These are phyloP conservation scores for Leishmania guyanensis DNA, from an alignment of 208 protist species.

Conservation along the genomic window DNA sequence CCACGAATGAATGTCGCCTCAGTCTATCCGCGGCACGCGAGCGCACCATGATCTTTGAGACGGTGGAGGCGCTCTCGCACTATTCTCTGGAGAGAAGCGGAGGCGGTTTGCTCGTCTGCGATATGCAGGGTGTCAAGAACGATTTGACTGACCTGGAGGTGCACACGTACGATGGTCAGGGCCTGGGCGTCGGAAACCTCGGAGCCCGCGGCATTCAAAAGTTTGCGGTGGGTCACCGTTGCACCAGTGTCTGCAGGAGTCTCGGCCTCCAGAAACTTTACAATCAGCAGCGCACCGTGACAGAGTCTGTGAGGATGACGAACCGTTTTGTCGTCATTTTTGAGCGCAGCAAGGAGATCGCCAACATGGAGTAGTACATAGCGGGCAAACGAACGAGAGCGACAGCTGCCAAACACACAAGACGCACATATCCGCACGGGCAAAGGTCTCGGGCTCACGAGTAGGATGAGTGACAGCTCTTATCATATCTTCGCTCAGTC, in stretches of 20 bases:
- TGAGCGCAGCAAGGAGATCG: constrained; percentile 24
- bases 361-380: constrained; percentile 5
- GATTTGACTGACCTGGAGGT: constrained; percentile 75
- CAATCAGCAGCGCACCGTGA: constrained; percentile 13
- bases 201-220: constrained; percentile 56
- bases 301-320: constrained; percentile 19
- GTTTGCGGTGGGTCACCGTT: constrained; percentile 52
- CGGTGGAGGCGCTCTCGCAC: constrained; percentile 83
- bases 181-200: constrained; percentile 72
- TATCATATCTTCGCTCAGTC: background rate
- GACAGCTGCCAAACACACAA: background rate
- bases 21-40: constrained; percentile 24
- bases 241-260: constrained; percentile 56
- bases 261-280: constrained; percentile 35
- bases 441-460: background rate
- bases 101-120: constrained; percentile 59
- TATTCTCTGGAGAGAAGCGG: constrained; percentile 62
- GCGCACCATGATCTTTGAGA: constrained; percentile 47
- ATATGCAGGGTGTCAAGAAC: constrained; percentile 70
- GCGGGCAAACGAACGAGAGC: background rate
- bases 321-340: constrained; percentile 21
- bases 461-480: background rate
- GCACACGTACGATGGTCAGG: constrained; percentile 61
- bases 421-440: background rate
- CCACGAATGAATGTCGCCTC: constrained; percentile 45